These are phyloP conservation scores for Mallotus nudiflorus DNA, from an alignment of 345 rosid species.

Conservation along the genomic window DNA sequence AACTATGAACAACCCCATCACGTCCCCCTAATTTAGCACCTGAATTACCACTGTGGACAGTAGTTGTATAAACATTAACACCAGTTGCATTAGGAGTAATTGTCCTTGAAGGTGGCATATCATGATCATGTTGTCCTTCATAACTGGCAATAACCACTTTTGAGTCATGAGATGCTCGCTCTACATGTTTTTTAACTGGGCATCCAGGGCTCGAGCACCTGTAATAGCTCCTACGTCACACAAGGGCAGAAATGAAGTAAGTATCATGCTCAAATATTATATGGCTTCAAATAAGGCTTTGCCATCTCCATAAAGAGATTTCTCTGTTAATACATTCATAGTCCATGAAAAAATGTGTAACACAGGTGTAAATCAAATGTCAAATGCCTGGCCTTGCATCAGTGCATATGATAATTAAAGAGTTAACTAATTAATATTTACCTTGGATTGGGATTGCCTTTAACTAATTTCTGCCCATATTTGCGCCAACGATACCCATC, in stretches of 20 bases:
- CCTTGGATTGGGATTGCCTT: constrained; percentile 98
- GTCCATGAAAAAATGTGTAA: not conserved
- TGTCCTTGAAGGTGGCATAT: constrained; percentile 73
- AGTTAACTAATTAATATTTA: constrained; percentile 13
- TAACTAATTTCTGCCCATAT: constrained; percentile 95
- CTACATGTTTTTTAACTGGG: constrained; percentile 86
- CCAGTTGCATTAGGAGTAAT: constrained; percentile 51
- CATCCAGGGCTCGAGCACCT: constrained; percentile 94
- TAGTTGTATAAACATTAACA: constrained; percentile 18
- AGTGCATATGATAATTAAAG: constrained; percentile 2
- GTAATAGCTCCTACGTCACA: constrained; percentile 82
- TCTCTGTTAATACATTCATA: not conserved
- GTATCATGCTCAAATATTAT: not conserved
- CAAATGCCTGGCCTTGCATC: constrained; percentile 4
- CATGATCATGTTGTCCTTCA: constrained; percentile 87
- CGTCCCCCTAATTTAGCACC: constrained; percentile 40
- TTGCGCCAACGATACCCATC: constrained; percentile 99
- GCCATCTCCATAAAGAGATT: not conserved
- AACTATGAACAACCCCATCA: constrained; percentile 29
- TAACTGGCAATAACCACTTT: constrained; percentile 75
- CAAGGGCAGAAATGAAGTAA: constrained; percentile 11
- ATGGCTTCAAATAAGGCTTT: not conserved
- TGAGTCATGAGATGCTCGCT: constrained; percentile 71
- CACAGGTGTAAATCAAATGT: not conserved
- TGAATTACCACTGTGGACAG: constrained; percentile 31